phyloP scores from a whole-genome alignment of 2,329 filamentous ascomycete species.

The Aspergillus luchuensis region DNA sequence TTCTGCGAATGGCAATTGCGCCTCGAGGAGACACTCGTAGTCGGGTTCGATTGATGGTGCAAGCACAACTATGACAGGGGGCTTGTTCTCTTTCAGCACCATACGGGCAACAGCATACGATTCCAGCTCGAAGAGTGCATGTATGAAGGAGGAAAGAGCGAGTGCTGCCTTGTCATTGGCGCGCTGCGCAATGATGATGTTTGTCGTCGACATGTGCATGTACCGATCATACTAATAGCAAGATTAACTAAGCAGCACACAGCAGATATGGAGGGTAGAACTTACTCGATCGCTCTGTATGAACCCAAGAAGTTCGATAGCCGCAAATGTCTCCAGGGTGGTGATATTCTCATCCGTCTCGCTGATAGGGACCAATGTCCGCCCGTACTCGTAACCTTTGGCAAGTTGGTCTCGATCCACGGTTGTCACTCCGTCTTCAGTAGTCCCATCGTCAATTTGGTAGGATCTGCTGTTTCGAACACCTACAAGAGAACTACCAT shows the following conservation, averaged over 20 bases:
- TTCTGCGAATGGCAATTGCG: slow-evolving; percentile 89
- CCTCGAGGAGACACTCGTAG: slow-evolving; percentile 83
- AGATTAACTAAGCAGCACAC: slow-evolving; percentile 7
- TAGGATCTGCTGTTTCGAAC: slow-evolving; percentile 82
- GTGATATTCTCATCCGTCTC: slow-evolving; percentile 85
- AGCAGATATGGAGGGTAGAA: slow-evolving; percentile 1
- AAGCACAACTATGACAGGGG: slow-evolving; percentile 75
- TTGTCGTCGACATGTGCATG: slow-evolving; percentile 78
- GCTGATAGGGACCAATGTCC: slow-evolving; percentile 86
- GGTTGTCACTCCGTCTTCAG: slow-evolving; percentile 76
- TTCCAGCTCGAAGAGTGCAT: slow-evolving; percentile 80
- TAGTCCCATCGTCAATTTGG: slow-evolving; percentile 72
- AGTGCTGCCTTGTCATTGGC: slow-evolving; percentile 80
- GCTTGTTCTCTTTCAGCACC: slow-evolving; percentile 79
- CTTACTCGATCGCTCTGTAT: slow-evolving; percentile 69
- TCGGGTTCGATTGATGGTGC: slow-evolving; percentile 77
- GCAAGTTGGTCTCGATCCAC: slow-evolving; percentile 80
- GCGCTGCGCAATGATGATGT: slow-evolving; percentile 74
- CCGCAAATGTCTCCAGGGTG: slow-evolving; percentile 75
- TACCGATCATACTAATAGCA: slow-evolving; percentile 71
- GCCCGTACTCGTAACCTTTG: slow-evolving; percentile 92
- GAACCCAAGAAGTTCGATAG: slow-evolving; percentile 84
- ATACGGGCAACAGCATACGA: slow-evolving; percentile 84
- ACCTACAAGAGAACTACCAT: slow-evolving; percentile 57
- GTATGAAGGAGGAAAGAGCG: slow-evolving; percentile 84